Base-by-base conservation (phyloP, 495 filamentous ascomycete species). In the Friedmanniomyces simplex region DNA sequence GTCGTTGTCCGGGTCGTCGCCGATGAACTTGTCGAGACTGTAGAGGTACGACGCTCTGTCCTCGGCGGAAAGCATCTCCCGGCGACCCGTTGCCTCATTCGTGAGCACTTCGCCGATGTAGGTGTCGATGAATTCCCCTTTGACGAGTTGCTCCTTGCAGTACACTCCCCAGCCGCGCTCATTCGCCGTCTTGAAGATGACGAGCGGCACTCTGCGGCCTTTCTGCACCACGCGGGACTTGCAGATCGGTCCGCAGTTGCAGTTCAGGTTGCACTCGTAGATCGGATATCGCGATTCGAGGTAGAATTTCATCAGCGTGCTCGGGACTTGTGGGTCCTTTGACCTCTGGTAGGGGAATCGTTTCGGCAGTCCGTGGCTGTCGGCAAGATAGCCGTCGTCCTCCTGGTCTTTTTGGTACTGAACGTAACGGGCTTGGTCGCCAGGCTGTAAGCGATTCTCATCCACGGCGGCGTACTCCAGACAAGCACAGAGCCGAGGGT, bases 41-140 rank as follows among this genome's bases (percentile, higher is more conserved):
- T 95, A 96, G 0, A 96, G 77, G 64, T 96, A 96, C 0, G 81
- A 82, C 54, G 76, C 79, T 64, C 82, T 85, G 7, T 69, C 20
- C 2, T 71, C 64, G 57, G 68, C 69, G 26, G 78, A 74, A 34
- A 70, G 67, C 1, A 66, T 71, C 26, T 89, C 84, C 7, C 93
- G 83, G 1, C 71, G 62, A 24, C 83, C 77, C 2, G 91, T 86
- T 66, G 85, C 82, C 11, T 78, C 68, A 22, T 78, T 74, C 0
- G 86, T 88, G 59, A 97, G 86, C 25, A 96, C 79, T 67, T 97
- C 91, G 0, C 91, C 91, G 14, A 89, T 82, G 59, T 97, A 97
- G 21, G 79, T 78, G 64, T 94, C 91, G 52, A 97, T 81, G 63
- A 94, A 96, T 63, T 94, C 86, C 6, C 91, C 91, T 51, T 78